Conservation (phyloP, 495 filamentous ascomycete species). For the Cercophora scortea region DNA sequence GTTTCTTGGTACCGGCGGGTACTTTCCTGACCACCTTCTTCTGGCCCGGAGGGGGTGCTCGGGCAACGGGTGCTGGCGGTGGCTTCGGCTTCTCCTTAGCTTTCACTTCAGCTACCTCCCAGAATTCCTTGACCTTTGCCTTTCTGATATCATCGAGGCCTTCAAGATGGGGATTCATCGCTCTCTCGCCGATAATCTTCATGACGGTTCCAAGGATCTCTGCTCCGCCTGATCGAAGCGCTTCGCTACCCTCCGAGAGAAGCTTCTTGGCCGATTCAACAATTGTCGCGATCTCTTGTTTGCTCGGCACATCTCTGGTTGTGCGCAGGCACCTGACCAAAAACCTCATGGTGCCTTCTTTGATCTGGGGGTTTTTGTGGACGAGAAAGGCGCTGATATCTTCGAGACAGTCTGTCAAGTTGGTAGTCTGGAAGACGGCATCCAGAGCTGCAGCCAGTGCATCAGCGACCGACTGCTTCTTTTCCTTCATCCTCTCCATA, state of each 20-base stretch:
- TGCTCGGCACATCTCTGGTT: slow-evolving; percentile 73
- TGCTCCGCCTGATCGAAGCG: slow-evolving; percentile 75
- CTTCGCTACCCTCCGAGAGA: slow-evolving; percentile 79
- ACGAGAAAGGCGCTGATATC: slow-evolving; percentile 78
- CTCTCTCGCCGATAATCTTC: slow-evolving; percentile 96
- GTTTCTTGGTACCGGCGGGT: slow-evolving; percentile 35
- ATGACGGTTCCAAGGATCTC: slow-evolving; percentile 91
- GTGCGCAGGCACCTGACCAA: slow-evolving; percentile 79
- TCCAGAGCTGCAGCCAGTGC: slow-evolving; percentile 80
- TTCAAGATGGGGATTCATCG: slow-evolving; percentile 94
- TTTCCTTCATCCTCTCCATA: slow-evolving; percentile 92
- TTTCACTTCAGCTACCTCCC: slow-evolving; percentile 85
- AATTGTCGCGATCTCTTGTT: slow-evolving; percentile 75
- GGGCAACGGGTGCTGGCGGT: slow-evolving; percentile 52
- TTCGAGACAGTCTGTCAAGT: slow-evolving; percentile 75
- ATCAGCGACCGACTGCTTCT: slow-evolving; percentile 85
- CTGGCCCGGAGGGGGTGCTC: slow-evolving; percentile 45
- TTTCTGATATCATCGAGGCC: slow-evolving; percentile 94
- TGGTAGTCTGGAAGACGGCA: slow-evolving; percentile 73
- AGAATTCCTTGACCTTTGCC: slow-evolving; percentile 92
- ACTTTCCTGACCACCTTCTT: slow-evolving; percentile 43
- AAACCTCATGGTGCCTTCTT: slow-evolving; percentile 88
- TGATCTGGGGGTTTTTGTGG: slow-evolving; percentile 96
- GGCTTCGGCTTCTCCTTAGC: slow-evolving; percentile 96
- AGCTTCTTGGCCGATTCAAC: slow-evolving; percentile 82